Evolutionary conservation across 345 rosid genomes (phyloP).

Genomic region (Brassica cretica): DNA sequence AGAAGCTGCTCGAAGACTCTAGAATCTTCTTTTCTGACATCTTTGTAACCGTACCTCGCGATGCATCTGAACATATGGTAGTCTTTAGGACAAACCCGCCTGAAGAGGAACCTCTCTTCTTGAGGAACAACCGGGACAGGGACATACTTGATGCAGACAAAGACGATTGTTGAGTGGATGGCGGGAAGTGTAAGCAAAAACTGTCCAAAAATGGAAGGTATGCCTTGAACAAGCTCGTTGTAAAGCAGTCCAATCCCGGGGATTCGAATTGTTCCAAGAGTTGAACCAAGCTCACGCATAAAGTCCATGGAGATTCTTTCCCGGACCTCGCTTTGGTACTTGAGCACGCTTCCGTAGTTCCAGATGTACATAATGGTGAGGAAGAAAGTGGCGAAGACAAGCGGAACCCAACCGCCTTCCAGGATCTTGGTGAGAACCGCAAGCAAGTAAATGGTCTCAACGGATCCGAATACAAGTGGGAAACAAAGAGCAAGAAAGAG

Average conservation of each 20-base stretch:
- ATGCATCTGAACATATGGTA: constrained; percentile 89
- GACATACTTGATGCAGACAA: constrained; percentile 92
- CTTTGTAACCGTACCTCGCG: constrained; percentile 94
- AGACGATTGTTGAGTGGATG: constrained; percentile 80
- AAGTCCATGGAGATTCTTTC: constrained; percentile 85
- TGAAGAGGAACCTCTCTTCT: constrained; percentile 84
- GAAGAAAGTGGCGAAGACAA: constrained; percentile 71
- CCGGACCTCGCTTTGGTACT: constrained; percentile 89
- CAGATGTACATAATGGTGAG: constrained; percentile 83
- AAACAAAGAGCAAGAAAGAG: constrained; percentile 74
- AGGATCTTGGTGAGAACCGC: constrained; percentile 73
- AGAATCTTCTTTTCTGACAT: constrained; percentile 81
- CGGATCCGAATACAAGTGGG: constrained; percentile 75
- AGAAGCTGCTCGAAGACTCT: constrained; percentile 78
- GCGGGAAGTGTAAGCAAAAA: constrained; percentile 87
- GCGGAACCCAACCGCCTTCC: constrained; percentile 96
- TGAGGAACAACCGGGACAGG: constrained; percentile 92
- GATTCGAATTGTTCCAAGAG: constrained; percentile 76
- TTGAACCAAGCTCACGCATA: constrained; percentile 83
- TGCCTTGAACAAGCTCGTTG: constrained; percentile 87
- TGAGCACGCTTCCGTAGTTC: constrained; percentile 94
- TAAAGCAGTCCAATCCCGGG: constrained; percentile 89
- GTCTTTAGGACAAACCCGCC: constrained; percentile 88
- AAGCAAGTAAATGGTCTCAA: constrained; percentile 76
- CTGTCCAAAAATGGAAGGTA: constrained; percentile 89